Base-by-base conservation (phyloP, 345 rosid genomes). In the Gossypium rotundifolium region DNA sequence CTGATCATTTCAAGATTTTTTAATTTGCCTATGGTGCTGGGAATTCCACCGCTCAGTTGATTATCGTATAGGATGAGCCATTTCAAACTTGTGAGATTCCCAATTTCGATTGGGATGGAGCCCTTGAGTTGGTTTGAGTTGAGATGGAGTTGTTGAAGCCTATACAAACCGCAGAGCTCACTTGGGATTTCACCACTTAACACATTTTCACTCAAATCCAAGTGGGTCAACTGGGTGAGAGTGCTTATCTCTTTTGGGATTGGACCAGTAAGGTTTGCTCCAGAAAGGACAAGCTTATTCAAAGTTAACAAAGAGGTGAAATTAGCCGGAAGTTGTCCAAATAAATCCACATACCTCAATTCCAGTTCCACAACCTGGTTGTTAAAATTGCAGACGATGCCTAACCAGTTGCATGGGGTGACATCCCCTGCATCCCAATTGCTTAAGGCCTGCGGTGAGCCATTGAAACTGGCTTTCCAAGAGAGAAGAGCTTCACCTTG, bases 181-280 rank as follows among this genome's bases (percentile, higher is more conserved):
- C 44, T 70, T 2, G 97, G 97, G 78, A 94, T 83, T 44, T 81
- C 86, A 6, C 98, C 93, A 2, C 84, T 82, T 27, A 94, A 80
- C 45, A 83, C 85, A 82, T 94, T 94, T 79, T 83, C 92, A 11
- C 94, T 88, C 75, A 94, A 80, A 76, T 92, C 93, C 18, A 94
- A 75, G 74, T 68, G 73, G 0, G 63, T 76, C 75, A 87, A 65
- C 53, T 81, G 61, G 33, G 27, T 11, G 51, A 90, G 88, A 27
- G 42, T 9, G 4, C 87, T 87, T 20, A 94, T 74, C 78, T 87
- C 83, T 59, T 67, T 81, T 0, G 94, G 91, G 75, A 94, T 86
- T 1, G 74, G 76, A 46, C 98, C 97, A 9, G 93, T 90, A 73
- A 92, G 90, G 76, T 94, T 94, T 49, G 85, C 79, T 59, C 87